A percentile compares a stretch with the other conserved stretches of the same genome.
phyloP scores from a whole-genome alignment of 371 early-diverging fungal genomes.

The Mucor circinelloides region DNA sequence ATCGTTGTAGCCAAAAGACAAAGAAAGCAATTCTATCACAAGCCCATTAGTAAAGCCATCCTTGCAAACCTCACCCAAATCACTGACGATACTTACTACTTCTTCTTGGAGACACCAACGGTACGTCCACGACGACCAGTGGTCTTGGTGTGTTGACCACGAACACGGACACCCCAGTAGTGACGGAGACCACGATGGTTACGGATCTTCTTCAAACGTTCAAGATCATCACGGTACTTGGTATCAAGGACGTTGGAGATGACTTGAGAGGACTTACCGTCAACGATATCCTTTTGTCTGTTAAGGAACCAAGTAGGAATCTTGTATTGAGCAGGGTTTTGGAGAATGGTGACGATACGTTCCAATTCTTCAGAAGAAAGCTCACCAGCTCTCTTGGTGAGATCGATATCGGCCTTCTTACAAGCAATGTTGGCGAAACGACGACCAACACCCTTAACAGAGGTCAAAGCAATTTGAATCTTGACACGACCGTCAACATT shows the following conservation, averaged over 20 bases:
- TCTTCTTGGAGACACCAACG: constrained; percentile 99
- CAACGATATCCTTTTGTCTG: constrained; percentile 97
- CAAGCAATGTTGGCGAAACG: constrained; percentile 97
- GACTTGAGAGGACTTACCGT: constrained; percentile 93
- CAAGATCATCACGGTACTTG: constrained; percentile 96
- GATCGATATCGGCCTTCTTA: constrained; percentile 98
- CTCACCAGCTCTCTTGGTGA: constrained; percentile 98
- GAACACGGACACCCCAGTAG: constrained; percentile 95
- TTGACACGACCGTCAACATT: constrained; percentile 98
- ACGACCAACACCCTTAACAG: constrained; percentile 99
- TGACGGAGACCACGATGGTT: constrained; percentile 95
- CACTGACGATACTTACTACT: constrained; percentile 44
- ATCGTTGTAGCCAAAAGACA: constrained; percentile 8
- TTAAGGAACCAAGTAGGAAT: constrained; percentile 99
- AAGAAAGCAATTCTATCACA: constrained; percentile 5
- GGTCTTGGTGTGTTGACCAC: constrained; percentile 98
- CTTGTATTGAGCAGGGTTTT: constrained; percentile 94
- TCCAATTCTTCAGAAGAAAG: constrained; percentile 93
- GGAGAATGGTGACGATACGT: constrained; percentile 88
- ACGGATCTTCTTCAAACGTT: constrained; percentile 97
- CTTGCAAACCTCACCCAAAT: not conserved
- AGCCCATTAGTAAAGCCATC: not conserved
- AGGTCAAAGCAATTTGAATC: constrained; percentile 95
- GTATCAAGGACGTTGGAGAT: constrained; percentile 96
- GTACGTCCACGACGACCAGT: constrained; percentile 98